Base-by-base conservation (phyloP, 192 early-diverging fungal species). In the Backusella tuberculispora region DNA sequence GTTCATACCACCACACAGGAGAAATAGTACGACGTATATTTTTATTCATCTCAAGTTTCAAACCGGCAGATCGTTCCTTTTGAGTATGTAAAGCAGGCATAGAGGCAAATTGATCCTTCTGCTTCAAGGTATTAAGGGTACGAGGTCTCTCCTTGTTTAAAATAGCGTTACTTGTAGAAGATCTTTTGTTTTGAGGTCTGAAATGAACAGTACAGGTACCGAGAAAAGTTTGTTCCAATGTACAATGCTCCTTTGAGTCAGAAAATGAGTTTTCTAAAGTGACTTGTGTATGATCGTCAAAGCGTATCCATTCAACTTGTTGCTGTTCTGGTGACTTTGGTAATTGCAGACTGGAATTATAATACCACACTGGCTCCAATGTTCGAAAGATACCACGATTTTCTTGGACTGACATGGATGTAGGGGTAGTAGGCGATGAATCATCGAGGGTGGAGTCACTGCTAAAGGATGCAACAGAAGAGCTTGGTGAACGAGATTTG, bases 1-100 rank as follows among this genome's bases (percentile, higher is more conserved):
- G 56, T 19, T 76, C 71, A 50, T 69, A 80, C 71, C 79, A 68
- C 78, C 78, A 80, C 0, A 76, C 71, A 14, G 79, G 79, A 14
- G 68, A 67, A 6, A 76, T 66, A 0, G 71, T 69, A 5, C 79
- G 71, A 14, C 48, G 77, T 4, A 78, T 56, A 21, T 78, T 53
- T 19, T 74, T 73, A 41, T 69, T 60, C 4, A 74, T 19, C 29
- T 73, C 66, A 38, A 74, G 29, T 24, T 17, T 38, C 24, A 14
- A 21, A 34, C 74, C 47, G 4, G 24, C 46, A 4, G 47, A 40
- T 17, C 1, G 5, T 15, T 34, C 37, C 3, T 42, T 45, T 17
- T 47, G 63, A 45, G 13, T 66, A 43, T 26, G 21, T 42, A 63
- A 19, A 29, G 71, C 4, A 53, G 71, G 53, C 50, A 60, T 60